Evolutionary conservation across 139 green algal genomes (phyloP).

Genomic region (Yamagishiella unicocca): DNA sequence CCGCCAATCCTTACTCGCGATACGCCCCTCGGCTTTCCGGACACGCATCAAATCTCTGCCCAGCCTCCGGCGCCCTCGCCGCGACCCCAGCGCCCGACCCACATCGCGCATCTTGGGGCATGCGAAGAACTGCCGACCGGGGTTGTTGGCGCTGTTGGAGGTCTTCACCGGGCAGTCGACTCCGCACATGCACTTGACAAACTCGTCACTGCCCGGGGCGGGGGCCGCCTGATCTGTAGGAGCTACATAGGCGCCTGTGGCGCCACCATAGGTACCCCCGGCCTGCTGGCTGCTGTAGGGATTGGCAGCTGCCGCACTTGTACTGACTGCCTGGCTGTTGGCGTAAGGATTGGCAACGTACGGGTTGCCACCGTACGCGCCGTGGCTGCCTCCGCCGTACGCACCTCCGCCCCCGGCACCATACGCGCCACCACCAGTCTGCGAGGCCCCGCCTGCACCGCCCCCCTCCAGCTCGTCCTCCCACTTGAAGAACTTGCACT

Average conservation of each 20-base stretch:
- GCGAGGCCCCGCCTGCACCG: no score
- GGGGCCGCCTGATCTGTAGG: background rate
- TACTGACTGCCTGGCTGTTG: background rate
- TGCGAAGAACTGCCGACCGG: constrained; percentile 47
- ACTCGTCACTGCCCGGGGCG: background rate
- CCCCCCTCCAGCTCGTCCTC: constrained; percentile 30
- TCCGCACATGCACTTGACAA: constrained; percentile 52
- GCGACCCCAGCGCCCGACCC: background rate
- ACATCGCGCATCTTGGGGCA: constrained; percentile 52
- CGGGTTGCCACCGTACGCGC: constrained; percentile 8
- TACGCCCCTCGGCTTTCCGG: no score
- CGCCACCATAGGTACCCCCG: background rate
- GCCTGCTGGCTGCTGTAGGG: background rate
- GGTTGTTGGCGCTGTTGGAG: constrained; percentile 51
- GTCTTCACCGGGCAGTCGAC: constrained; percentile 47
- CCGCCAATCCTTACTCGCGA: no score
- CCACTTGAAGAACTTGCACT: constrained; percentile 49
- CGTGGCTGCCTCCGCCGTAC: background rate
- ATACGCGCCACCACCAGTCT: background rate
- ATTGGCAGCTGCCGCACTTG: background rate
- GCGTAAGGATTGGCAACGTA: constrained; percentile 19
- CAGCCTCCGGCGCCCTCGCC: no score
- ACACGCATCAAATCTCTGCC: no score
- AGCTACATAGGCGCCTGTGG: background rate
- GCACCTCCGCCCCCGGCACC: background rate